Percentiles rank a stretch among this genome's conserved stretches.
Evolutionary conservation across 768 basidiomycete species (phyloP).

Genomic region (Boletus rubropictus): DNA sequence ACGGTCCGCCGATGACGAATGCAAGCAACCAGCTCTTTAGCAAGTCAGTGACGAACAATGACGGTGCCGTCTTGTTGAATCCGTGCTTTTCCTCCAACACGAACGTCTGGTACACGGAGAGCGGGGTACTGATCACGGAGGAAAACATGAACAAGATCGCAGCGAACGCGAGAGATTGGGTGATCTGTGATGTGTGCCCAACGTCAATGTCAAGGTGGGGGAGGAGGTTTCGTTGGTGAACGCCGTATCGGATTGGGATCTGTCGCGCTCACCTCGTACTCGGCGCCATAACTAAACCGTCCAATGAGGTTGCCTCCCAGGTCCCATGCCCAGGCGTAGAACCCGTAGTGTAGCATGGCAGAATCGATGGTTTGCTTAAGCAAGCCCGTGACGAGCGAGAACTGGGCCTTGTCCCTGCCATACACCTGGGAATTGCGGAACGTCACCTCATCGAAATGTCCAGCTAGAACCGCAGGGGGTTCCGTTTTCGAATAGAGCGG

Average conservation of each 20-base stretch:
- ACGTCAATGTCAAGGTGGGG: too few species aligned
- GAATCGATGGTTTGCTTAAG: conserved; percentile 72
- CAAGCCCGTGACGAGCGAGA: conserved; percentile 66
- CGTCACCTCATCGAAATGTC: conserved; percentile 60
- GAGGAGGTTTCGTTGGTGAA: neutral
- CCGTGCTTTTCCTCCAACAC: conserved; percentile 93
- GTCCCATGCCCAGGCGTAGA: conserved; percentile 81
- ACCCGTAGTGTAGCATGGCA: conserved; percentile 62
- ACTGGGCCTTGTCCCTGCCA: conserved; percentile 85
- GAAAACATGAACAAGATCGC: conserved; percentile 61
- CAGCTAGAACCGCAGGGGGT: conserved; percentile 65
- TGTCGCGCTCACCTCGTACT: conserved; percentile 56
- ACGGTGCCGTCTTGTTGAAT: conserved; percentile 89
- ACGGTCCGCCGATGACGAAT: conserved; percentile 72
- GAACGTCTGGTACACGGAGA: conserved; percentile 83
- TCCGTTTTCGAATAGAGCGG: conserved; percentile 72
- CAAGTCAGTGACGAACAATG: conserved; percentile 71
- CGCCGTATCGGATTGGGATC: neutral
- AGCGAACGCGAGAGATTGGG: conserved; percentile 76
- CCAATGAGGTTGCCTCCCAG: conserved; percentile 48
- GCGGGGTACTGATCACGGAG: conserved; percentile 64
- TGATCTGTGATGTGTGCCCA: conserved; percentile 40
- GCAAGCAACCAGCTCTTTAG: conserved; percentile 74
- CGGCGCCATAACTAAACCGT: conserved; percentile 54
- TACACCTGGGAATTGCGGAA: conserved; percentile 91